Conservation (phyloP, 2,329 filamentous ascomycete species). For the Aspergillus fischeri region DNA sequence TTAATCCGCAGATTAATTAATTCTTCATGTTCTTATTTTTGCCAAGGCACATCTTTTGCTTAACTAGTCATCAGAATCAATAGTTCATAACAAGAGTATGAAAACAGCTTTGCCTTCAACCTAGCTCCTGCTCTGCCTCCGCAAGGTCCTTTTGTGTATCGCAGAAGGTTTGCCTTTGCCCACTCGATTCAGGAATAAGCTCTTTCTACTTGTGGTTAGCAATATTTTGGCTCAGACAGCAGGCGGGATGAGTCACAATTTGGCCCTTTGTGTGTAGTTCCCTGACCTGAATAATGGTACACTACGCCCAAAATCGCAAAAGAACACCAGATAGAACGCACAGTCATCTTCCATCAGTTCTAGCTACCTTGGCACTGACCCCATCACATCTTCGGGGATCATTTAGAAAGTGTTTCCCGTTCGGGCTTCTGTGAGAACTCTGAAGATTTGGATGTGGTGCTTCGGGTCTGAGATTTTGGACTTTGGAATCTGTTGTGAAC, state of each 20-base stretch:
- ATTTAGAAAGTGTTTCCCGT: not conserved
- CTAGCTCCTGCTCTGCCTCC: not conserved
- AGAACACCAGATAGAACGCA: not conserved
- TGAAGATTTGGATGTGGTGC: not conserved
- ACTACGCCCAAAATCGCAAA: not conserved
- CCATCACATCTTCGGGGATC: not conserved
- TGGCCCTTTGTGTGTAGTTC: not conserved
- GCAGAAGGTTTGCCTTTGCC: not conserved
- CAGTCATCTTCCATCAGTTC: not conserved
- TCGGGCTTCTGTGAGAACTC: not conserved
- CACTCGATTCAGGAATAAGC: not conserved
- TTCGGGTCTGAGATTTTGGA: no score
- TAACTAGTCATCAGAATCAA: not conserved
- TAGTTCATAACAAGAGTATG: not conserved
- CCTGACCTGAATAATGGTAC: not conserved
- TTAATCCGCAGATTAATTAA: not conserved
- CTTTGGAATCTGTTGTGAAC: not conserved
- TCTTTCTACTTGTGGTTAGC: not conserved
- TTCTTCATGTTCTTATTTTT: not conserved
- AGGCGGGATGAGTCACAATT: not conserved
- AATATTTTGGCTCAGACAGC: not conserved
- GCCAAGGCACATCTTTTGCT: not conserved
- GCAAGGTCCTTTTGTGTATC: not conserved
- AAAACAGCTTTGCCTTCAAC: not conserved
- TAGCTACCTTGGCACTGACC: not conserved